Evolutionary conservation across 805 yeast genomes (phyloP).

Genomic region (Candida insectalens): DNA sequence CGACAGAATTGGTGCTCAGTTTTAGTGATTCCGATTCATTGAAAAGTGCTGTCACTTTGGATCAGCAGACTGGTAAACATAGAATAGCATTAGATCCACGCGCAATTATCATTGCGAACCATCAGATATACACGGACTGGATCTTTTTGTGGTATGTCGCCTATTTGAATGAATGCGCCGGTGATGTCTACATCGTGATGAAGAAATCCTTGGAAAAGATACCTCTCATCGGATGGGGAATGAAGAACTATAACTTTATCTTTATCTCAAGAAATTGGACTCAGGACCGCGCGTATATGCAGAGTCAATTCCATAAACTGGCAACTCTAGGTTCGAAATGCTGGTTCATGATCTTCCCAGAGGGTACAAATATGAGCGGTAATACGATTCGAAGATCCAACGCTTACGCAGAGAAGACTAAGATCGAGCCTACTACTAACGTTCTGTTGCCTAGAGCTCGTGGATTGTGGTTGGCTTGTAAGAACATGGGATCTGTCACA

Average conservation of each 20-base stretch:
- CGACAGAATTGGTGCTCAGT: constrained; percentile 43
- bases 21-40: constrained; percentile 11
- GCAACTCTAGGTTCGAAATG: constrained; percentile 33
- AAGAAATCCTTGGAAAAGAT: constrained; percentile 62
- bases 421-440: constrained; percentile 33
- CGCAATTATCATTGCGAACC: constrained; percentile 67
- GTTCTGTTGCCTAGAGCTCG: constrained; percentile 75
- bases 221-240: constrained; percentile 81
- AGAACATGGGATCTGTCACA: constrained; percentile 41
- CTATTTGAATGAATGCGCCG: constrained; percentile 57
- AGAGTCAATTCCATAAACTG: constrained; percentile 40
- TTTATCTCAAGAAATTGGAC: constrained; percentile 83
- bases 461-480: constrained; percentile 64
- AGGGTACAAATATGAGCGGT: constrained; percentile 79
- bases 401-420: constrained; percentile 41
- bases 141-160: constrained; percentile 79
- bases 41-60: constrained; percentile 3
- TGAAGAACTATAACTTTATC: constrained; percentile 68
- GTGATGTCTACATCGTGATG: constrained; percentile 60
- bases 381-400: constrained; percentile 52
- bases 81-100: constrained; percentile 14
- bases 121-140: constrained; percentile 95
- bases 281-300: constrained; percentile 53
- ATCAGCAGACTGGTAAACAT: constrained; percentile 5
- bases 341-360: constrained; percentile 78